Evolutionary conservation across 345 rosid species (phyloP), one percentile per base, ranked within the genome.

Genomic region (Aquilaria sinensis): DNA sequence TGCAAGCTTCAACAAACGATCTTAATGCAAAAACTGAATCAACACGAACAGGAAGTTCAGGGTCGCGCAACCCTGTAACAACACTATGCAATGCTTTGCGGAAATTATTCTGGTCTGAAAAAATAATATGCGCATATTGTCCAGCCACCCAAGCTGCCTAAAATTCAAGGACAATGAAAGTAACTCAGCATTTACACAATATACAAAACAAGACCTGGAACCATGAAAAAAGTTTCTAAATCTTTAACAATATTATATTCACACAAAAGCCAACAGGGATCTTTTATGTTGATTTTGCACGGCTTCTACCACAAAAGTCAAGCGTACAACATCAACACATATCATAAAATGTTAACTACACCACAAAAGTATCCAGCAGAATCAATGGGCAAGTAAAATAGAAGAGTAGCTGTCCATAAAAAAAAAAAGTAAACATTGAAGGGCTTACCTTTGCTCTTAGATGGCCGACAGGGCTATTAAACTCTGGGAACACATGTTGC

Each of bases 141-240:
- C 99, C 96, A 2, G 96, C 96, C 73, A 94, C 99, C 99, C 99
- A 90, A 11, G 97, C 97, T 11, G 99, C 98, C 98, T 93, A 67
- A 64, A 43, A 55, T 57, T 63, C 62, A 63, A 52, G 51, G 11
- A 23, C 43, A 62, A 29, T 31, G 7, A 61, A 48, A 61, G 4
- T 14, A 12, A 47, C 52, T 66, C 45, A 66, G 51, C 50, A 61
- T 15, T 50, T 5, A 3, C 54, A 51, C 54, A 67, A 9, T 12
- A 15, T 59, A 43, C 31, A 43, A 52, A 23, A 12, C 37, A 57
- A 52, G 11, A 53, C 2, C 2, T 37, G 43, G 8, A 37, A 37
- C 1, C 43, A 37, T 37, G 7, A 37, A 37, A 37, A 9, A 37
- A 37, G 8, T 37, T 37, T 37, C 43, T 3, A 37, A 9, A 37